A percentile compares a stretch with the other conserved stretches of the same genome.
Conservation (phyloP, 2,329 filamentous ascomycete genomes). For the Chaetomium strumarium region DNA sequence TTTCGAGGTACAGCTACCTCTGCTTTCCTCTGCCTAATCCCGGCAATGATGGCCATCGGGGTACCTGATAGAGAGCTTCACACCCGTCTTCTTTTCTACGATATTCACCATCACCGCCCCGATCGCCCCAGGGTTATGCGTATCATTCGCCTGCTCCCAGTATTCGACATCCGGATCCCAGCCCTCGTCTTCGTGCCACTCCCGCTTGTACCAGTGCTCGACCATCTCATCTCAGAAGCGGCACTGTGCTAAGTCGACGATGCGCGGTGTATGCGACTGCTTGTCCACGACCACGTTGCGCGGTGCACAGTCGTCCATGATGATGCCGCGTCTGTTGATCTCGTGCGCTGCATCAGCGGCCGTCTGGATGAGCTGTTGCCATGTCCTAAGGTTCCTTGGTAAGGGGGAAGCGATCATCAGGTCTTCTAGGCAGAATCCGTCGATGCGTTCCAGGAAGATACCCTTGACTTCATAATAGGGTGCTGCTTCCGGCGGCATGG, state of each 20-base stretch:
- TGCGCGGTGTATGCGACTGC: background rate
- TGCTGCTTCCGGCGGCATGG: constrained; percentile 2
- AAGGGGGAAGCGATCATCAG: background rate
- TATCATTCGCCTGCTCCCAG: background rate
- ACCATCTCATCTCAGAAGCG: background rate
- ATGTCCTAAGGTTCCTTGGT: background rate
- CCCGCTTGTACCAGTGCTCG: background rate
- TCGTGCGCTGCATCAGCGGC: background rate
- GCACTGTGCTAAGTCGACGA: background rate
- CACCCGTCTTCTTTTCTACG: background rate
- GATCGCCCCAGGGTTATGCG: background rate
- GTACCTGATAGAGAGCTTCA: background rate
- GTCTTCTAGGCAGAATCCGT: constrained; percentile 4
- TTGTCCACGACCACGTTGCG: background rate
- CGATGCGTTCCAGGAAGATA: constrained; percentile 8
- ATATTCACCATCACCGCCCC: background rate
- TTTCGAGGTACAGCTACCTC: too few species aligned
- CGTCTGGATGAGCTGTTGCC: background rate
- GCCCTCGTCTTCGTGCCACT: background rate
- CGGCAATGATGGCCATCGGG: background rate
- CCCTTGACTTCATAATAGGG: constrained; percentile 8
- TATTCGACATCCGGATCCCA: background rate
- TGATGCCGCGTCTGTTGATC: background rate
- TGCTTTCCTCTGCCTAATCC: background rate
- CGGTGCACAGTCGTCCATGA: background rate